Percentiles rank a stretch among this genome's conserved stretches.
phyloP scores from a whole-genome alignment of 441 rosid species.

The Gossypium davidsonii region DNA sequence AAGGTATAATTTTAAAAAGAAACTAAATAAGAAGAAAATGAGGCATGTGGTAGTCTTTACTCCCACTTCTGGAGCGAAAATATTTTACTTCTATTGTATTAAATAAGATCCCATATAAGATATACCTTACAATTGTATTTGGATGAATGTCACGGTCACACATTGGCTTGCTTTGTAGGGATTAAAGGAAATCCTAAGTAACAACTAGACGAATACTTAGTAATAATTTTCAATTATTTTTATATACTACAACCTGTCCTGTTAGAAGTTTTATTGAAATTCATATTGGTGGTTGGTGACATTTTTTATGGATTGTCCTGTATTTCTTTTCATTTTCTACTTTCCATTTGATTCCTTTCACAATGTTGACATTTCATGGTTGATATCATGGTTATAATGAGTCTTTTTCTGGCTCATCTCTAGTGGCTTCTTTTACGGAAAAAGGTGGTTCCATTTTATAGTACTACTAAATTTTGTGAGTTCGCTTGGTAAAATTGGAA shows the following conservation, averaged over 20 bases:
- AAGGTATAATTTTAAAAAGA: too few species aligned
- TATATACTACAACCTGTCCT: background rate
- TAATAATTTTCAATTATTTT: background rate
- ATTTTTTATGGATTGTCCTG: conserved; percentile 7
- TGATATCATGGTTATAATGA: background rate
- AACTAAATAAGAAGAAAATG: too few species aligned
- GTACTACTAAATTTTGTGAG: background rate
- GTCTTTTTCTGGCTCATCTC: background rate
- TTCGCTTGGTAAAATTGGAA: background rate
- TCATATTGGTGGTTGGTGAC: background rate
- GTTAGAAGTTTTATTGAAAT: conserved; percentile 5
- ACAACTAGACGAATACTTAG: background rate
- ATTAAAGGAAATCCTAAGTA: background rate
- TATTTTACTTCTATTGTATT: background rate
- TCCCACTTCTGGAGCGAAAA: background rate
- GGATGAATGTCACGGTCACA: background rate
- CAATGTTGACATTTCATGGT: background rate
- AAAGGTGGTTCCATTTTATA: background rate
- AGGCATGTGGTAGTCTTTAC: too few species aligned
- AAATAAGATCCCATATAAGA: background rate
- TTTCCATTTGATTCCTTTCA: conserved; percentile 18
- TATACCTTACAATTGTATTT: background rate
- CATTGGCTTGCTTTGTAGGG: background rate
- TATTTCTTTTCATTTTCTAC: conserved; percentile 5
- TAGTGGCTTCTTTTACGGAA: background rate